Evolutionary conservation across 2,329 filamentous ascomycete genomes (phyloP).

Genomic region (Paracorniculantispora psalliotae): DNA sequence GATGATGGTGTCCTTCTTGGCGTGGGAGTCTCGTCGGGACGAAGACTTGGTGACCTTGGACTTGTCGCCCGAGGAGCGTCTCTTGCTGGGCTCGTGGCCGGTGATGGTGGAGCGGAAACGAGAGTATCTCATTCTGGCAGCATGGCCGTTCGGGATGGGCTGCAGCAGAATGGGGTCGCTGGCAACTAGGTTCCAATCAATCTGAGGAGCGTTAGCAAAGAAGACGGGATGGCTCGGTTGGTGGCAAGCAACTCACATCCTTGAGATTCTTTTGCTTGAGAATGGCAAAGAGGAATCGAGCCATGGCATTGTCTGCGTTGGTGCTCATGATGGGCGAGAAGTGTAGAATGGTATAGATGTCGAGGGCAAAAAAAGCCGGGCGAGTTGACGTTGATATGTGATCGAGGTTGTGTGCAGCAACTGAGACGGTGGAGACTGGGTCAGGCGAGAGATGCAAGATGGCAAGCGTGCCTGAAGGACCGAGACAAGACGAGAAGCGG

Average conservation of each 20-base stretch:
- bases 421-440: background rate
- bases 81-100: slow-evolving; percentile 43
- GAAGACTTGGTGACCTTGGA: slow-evolving; percentile 37
- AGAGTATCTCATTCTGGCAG: slow-evolving; percentile 56
- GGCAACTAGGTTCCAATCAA: slow-evolving; percentile 56
- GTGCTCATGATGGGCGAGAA: slow-evolving; percentile 39
- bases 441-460: background rate
- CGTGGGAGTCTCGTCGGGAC: slow-evolving; percentile 28
- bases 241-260: slow-evolving; percentile 43
- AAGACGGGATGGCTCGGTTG: background rate
- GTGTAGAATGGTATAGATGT: background rate
- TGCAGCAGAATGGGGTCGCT: slow-evolving; percentile 48
- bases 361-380: background rate
- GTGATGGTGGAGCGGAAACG: slow-evolving; percentile 46
- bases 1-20: slow-evolving; percentile 31
- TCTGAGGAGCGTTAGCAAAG: slow-evolving; percentile 32
- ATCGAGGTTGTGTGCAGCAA: background rate
- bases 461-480: background rate
- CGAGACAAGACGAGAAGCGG: slow-evolving; percentile 1
- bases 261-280: slow-evolving; percentile 56
- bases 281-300: slow-evolving; percentile 55
- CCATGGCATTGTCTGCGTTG: slow-evolving; percentile 53
- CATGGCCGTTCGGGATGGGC: slow-evolving; percentile 55
- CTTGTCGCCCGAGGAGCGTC: slow-evolving; percentile 39
- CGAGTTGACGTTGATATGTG: slow-evolving; percentile 9